Conservation (phyloP, 2,329 filamentous ascomycete species). For the Pseudogymnoascus sp. region DNA sequence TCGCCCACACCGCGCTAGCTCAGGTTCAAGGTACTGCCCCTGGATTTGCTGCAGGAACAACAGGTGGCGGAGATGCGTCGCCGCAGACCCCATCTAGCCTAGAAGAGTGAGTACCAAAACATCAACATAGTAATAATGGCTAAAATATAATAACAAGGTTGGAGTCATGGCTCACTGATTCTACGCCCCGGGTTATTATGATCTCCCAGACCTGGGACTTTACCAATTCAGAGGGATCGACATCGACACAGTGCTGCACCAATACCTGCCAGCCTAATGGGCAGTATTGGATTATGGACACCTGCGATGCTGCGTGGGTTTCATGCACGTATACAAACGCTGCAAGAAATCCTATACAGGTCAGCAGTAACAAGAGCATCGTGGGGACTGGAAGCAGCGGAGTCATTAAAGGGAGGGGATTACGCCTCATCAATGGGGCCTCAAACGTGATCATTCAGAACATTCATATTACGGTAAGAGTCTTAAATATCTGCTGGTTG, state of each 20-base stretch:
- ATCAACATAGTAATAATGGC: slow-evolving; percentile 25
- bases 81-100: slow-evolving; percentile 45
- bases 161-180: slow-evolving; percentile 49
- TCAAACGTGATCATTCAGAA: slow-evolving; percentile 25
- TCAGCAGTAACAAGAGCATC: slow-evolving; percentile 24
- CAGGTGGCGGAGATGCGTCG: slow-evolving; percentile 48
- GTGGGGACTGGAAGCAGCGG: slow-evolving; percentile 23
- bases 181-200: slow-evolving; percentile 46
- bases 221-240: neutral
- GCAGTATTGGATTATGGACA: neutral
- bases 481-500: neutral
- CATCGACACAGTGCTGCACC: neutral
- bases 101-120: slow-evolving; percentile 29
- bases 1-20: neutral
- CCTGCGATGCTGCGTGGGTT: neutral
- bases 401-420: slow-evolving; percentile 25
- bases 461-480: slow-evolving; percentile 19
- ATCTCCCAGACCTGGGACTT: slow-evolving; percentile 38
- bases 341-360: slow-evolving; percentile 19
- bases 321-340: slow-evolving; percentile 19
- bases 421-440: slow-evolving; percentile 22
- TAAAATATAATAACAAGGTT: slow-evolving; percentile 37
- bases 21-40: neutral
- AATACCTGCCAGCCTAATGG: neutral
- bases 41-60: slow-evolving; percentile 23